Evolutionary conservation across 495 filamentous ascomycete genomes (phyloP).

Genomic region (Darksidea phi): DNA sequence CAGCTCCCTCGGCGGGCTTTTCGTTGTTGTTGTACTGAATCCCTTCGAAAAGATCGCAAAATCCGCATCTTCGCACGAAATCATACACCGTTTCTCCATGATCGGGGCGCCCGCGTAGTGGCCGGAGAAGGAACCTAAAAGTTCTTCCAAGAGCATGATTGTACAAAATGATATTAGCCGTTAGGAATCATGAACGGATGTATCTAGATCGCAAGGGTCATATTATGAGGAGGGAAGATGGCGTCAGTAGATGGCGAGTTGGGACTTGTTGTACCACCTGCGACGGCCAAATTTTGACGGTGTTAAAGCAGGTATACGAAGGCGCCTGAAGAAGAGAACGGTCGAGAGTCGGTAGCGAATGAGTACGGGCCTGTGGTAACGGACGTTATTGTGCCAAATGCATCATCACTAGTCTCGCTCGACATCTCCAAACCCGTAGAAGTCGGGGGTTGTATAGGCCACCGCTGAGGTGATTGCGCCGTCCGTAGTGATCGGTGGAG

Average conservation of each 20-base stretch:
- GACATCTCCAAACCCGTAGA: too few species aligned
- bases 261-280: conserved; percentile 55
- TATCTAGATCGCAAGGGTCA: conserved; percentile 10
- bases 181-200: neutral
- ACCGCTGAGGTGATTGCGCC: too few species aligned
- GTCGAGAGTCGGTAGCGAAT: conserved; percentile 46
- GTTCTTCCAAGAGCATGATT: conserved; percentile 6
- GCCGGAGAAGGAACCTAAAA: neutral
- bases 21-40: conserved; percentile 48
- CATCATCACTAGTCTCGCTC: too few species aligned
- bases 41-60: conserved; percentile 38
- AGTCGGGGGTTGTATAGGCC: too few species aligned
- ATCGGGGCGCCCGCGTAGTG: conserved; percentile 57
- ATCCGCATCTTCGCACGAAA: conserved; percentile 51
- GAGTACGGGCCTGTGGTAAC: conserved; percentile 50
- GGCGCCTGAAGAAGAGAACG: conserved; percentile 31
- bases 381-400: neutral
- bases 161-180: neutral
- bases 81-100: conserved; percentile 35
- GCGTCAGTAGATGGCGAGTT: conserved; percentile 39
- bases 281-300: conserved; percentile 58
- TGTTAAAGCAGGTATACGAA: conserved; percentile 5
- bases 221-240: conserved; percentile 1
- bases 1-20: conserved; percentile 5
- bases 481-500: too few species aligned